Base-by-base conservation (phyloP, 2,329 filamentous ascomycete species). In the Neocatenulostroma microsporum region DNA sequence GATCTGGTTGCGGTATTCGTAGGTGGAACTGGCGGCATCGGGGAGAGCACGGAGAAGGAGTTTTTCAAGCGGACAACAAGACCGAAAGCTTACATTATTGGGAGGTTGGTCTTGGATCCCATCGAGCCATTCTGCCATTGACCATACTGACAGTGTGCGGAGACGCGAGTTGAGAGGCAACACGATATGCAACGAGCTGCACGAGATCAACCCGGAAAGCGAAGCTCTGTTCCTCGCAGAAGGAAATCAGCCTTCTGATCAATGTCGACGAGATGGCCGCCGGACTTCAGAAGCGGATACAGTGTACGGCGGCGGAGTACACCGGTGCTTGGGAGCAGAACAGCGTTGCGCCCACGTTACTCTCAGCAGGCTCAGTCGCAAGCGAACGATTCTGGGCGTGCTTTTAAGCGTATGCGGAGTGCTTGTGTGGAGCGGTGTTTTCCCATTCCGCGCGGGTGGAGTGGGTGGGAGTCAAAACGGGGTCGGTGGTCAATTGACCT, bases 241-340 rank as follows among this genome's bases (percentile, higher is more conserved):
- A 55, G 26, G 65, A 68, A 40, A 55, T 67, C 31, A 60, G 57
- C 4, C 40, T 62, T 5, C 47, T 69, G 8, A 54, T 46, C 13
- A 62, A 61, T 40, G 64, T 67, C 37, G 66, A 68, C 42, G 52
- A 61, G 39, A 54, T 59, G 12, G 67, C 64, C 51, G 55, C 58
- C 5, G 62, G 74, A 34, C 72, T 80, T 39, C 60, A 57, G 40
- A 49, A 54, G 20, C 68, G 66, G n/a, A n/a, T n/a, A n/a, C n/a
- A n/a, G n/a, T n/a, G n/a, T n/a, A n/a, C n/a, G n/a, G n/a, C n/a
- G n/a, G n/a, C n/a, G n/a, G n/a, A n/a, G n/a, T n/a, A n/a, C n/a
- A n/a, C n/a, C n/a, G n/a, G n/a, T n/a, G n/a, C n/a, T n/a, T n/a
- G n/a, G n/a, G n/a, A n/a, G n/a, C n/a, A n/a, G n/a, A n/a, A n/a